Percentiles rank a stretch among this genome's conserved stretches.
These are phyloP conservation scores for Chaetomium sp. DNA, from an alignment of 2,329 filamentous ascomycete genomes.

Conservation along the genomic window DNA sequence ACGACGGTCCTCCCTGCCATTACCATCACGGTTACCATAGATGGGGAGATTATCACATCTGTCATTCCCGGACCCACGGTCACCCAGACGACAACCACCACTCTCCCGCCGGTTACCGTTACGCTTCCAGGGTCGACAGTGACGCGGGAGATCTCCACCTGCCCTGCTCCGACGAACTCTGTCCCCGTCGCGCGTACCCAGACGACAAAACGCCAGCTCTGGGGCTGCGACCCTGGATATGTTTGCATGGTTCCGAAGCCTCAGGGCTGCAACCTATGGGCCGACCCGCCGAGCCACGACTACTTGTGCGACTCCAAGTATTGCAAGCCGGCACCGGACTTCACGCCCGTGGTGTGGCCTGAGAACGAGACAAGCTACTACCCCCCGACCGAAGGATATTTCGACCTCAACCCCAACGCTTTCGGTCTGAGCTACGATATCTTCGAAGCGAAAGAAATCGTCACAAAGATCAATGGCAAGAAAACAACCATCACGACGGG, in stretches of 20 bases:
- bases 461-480: constrained; percentile 41
- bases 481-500: constrained; percentile 55
- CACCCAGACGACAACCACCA: constrained; percentile 31
- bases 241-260: constrained; percentile 58
- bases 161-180: constrained; percentile 48
- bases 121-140: constrained; percentile 34
- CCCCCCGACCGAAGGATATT: constrained; percentile 59
- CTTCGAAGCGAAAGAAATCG: constrained; percentile 51
- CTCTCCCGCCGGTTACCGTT: constrained; percentile 31
- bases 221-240: constrained; percentile 56
- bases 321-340: constrained; percentile 49
- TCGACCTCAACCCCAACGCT: constrained; percentile 62
- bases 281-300: constrained; percentile 47
- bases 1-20: constrained; percentile 34
- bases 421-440: constrained; percentile 67
- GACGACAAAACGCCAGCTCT: constrained; percentile 41
- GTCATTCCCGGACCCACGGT: constrained; percentile 34
- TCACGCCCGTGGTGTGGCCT: constrained; percentile 47
- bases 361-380: constrained; percentile 53
- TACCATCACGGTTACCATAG: constrained; percentile 35
- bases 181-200: constrained; percentile 31
- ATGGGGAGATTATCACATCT: constrained; percentile 32
- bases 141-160: constrained; percentile 44
- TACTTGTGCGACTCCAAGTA: constrained; percentile 51
- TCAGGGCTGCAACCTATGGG: constrained; percentile 54